phyloP scores from a whole-genome alignment of 2,329 filamentous ascomycete species.

The Aureobasidium uvarum region DNA sequence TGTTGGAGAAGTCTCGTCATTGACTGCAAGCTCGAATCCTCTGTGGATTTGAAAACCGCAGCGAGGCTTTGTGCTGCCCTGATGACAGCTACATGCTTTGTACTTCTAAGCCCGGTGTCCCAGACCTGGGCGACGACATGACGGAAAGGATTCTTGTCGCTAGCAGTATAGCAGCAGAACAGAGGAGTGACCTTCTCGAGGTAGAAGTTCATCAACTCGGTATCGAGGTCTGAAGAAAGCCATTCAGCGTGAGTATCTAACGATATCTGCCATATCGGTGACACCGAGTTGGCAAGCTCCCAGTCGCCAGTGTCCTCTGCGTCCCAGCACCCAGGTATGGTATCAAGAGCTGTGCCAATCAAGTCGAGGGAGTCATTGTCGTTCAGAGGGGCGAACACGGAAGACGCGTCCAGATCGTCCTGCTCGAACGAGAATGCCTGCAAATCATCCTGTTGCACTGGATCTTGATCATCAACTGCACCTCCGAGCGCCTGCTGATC shows the following conservation, averaged over 20 bases:
- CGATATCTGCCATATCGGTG: not conserved
- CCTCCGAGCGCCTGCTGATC: too few species aligned
- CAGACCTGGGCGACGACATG: not conserved
- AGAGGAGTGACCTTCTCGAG: not conserved
- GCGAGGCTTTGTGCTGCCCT: not conserved
- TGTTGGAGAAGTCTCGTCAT: not conserved
- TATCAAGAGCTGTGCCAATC: not conserved
- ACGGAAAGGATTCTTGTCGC: not conserved
- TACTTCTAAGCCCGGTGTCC: not conserved
- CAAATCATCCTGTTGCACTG: too few species aligned
- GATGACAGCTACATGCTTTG: not conserved
- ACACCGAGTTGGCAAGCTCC: not conserved
- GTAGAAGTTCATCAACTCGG: not conserved
- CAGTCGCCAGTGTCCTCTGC: not conserved
- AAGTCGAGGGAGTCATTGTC: not conserved
- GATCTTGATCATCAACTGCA: too few species aligned
- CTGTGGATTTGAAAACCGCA: not conserved
- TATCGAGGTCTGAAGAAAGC: not conserved
- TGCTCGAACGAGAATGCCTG: too few species aligned
- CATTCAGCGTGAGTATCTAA: not conserved
- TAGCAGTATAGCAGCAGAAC: not conserved
- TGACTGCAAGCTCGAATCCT: not conserved
- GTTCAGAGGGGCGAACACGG: not conserved
- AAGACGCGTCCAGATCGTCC: too few species aligned
- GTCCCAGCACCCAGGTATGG: not conserved